A percentile compares a stretch with the other conserved stretches of the same genome.
phyloP scores from a whole-genome alignment of 768 basidiomycete species.

The Tulasnella sp. region DNA sequence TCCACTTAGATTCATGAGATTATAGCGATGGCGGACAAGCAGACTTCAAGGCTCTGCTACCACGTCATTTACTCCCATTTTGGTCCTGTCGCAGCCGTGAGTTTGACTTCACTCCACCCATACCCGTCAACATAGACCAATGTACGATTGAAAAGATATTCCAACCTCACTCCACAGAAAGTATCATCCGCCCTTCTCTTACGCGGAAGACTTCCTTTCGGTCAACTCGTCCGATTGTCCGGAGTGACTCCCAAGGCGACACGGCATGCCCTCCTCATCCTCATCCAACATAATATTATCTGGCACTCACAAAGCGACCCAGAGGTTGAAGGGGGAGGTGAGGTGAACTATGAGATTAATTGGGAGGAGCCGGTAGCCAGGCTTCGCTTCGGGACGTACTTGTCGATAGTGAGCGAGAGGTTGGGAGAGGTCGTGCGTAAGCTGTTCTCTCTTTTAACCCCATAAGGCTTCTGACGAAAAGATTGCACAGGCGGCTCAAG shows the following conservation, averaged over 20 bases:
- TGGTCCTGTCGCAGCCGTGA: slow-evolving; percentile 54
- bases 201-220: slow-evolving; percentile 67
- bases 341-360: slow-evolving; percentile 59
- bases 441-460: neutral
- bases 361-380: slow-evolving; percentile 72
- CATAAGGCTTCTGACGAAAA: neutral
- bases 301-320: slow-evolving; percentile 71
- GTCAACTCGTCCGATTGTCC: slow-evolving; percentile 59
- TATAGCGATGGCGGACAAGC: slow-evolving; percentile 48
- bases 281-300: slow-evolving; percentile 85
- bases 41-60: slow-evolving; percentile 49
- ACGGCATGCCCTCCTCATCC: slow-evolving; percentile 59
- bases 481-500: slow-evolving; percentile 54
- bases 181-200: slow-evolving; percentile 65
- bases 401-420: slow-evolving; percentile 58
- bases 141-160: neutral
- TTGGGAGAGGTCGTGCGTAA: slow-evolving; percentile 59
- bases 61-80: slow-evolving; percentile 58
- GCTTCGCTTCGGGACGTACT: slow-evolving; percentile 71
- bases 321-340: slow-evolving; percentile 42
- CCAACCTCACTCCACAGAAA: slow-evolving; percentile 36
- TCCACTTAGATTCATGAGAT: too few relatives aligned
- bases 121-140: neutral
- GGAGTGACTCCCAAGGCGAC: slow-evolving; percentile 55
- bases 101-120: slow-evolving; percentile 21